A percentile compares a stretch with the other conserved stretches of the same genome.
Evolutionary conservation across 768 basidiomycete genomes (phyloP).

Genomic region (Leccinellum albellum): DNA sequence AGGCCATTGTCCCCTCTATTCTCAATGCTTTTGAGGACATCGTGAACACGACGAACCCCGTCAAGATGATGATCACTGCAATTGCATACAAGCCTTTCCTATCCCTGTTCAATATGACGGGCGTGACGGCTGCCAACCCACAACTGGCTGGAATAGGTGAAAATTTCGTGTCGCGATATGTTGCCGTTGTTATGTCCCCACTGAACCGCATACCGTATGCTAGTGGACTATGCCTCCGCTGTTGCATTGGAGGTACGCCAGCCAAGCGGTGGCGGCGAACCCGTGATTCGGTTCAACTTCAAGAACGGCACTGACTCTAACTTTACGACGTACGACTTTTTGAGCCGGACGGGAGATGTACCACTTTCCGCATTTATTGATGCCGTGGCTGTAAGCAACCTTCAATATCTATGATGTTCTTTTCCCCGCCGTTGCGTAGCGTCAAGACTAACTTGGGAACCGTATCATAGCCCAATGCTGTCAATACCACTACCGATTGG

Average conservation of each 20-base stretch:
- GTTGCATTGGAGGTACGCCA: slow-evolving; percentile 59
- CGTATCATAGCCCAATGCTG: slow-evolving; percentile 39
- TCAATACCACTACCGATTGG: slow-evolving; percentile 56
- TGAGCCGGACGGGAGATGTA: slow-evolving; percentile 46
- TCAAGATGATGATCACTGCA: slow-evolving; percentile 57
- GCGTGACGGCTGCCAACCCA: slow-evolving; percentile 46
- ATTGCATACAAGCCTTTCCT: slow-evolving; percentile 77
- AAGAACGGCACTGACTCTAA: slow-evolving; percentile 55
- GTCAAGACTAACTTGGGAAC: background rate
- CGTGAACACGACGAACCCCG: slow-evolving; percentile 44
- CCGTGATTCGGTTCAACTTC: slow-evolving; percentile 61
- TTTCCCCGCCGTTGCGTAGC: background rate
- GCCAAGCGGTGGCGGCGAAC: slow-evolving; percentile 40
- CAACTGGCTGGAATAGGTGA: slow-evolving; percentile 58
- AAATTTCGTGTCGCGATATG: background rate
- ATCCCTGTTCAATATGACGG: slow-evolving; percentile 75
- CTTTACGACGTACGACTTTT: slow-evolving; percentile 48
- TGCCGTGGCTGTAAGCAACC: slow-evolving; percentile 33
- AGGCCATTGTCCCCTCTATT: slow-evolving; percentile 59
- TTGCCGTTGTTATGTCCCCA: background rate
- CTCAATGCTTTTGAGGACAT: slow-evolving; percentile 51
- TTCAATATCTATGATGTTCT: background rate
- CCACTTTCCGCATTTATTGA: slow-evolving; percentile 51
- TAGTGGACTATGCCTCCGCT: slow-evolving; percentile 61
- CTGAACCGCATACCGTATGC: background rate